Evolutionary conservation across 2,329 filamentous ascomycete species (phyloP), one percentile per base, ranked within the genome.

Genomic region (Boeremia lycopersici): DNA sequence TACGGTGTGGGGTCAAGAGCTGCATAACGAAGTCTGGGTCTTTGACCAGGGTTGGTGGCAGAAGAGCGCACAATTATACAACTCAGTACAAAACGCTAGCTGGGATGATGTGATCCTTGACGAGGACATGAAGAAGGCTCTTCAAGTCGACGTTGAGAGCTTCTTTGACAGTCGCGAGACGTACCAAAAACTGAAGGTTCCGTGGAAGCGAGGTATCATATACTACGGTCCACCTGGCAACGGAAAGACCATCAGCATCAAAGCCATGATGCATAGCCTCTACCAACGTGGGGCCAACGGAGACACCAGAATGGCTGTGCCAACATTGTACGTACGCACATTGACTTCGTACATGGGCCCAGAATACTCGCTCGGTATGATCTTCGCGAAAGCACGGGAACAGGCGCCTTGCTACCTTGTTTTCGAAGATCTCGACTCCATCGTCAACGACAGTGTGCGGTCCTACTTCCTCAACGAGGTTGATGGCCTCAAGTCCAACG

Each of bases 401-500:
- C 81, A 82, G 56, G 84, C 88, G 0, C 88, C 88, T 0, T 90
- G 87, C 74, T 83, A 89, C 57, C 81, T 90, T 3, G 84, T 90
- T 35, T 88, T 90, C 53, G 88, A 90, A 69, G 88, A 90, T 59
- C 79, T 90, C 5, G 88, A 90, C 68, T 86, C 83, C 8, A 81
- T 90, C 30, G 82, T 90, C 39, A 80, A 79, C 10, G 82, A 86
- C 48, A 60, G 68, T 2, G 84, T 87, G 12, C 79, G 87, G 26
- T 85, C 82, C 47, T 90, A 89, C 76, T 90, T 90, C 74, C 78
- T 90, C 42, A 90, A 90, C 67, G 86, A 90, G 71, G 84, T 90
- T 3, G 88, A 90, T 58, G 88, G 88, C 0, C 81, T 90, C 10
- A 83, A 84, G 62, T 82, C 79, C 59, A 90, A 90, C 60, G 85